phyloP scores from a whole-genome alignment of 2,329 filamentous ascomycete species.

The Penicillium palitans region DNA sequence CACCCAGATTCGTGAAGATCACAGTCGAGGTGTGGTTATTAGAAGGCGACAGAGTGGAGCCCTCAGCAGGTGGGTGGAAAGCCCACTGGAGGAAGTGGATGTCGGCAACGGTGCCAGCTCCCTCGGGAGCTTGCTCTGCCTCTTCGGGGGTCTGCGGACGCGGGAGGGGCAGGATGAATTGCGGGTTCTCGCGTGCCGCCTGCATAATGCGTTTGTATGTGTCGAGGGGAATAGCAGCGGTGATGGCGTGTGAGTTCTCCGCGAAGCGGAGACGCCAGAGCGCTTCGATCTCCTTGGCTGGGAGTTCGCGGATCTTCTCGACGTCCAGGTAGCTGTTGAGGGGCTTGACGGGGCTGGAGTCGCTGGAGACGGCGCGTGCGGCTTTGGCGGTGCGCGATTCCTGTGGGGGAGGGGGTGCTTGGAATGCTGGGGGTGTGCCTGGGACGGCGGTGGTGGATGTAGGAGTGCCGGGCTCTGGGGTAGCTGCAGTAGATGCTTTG shows the following conservation, averaged over 20 bases:
- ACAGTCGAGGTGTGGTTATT: slow-evolving; percentile 67
- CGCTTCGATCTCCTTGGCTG: slow-evolving; percentile 76
- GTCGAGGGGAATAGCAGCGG: slow-evolving; percentile 72
- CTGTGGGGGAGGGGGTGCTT: slow-evolving; percentile 40
- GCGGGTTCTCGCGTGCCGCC: slow-evolving; percentile 72
- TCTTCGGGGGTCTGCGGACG: slow-evolving; percentile 35
- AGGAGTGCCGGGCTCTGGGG: slow-evolving; percentile 44
- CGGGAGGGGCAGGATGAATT: slow-evolving; percentile 86
- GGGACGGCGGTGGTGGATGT: slow-evolving; percentile 28
- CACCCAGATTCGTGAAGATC: slow-evolving; percentile 89
- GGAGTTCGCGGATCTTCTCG: slow-evolving; percentile 70
- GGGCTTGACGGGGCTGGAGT: slow-evolving; percentile 60
- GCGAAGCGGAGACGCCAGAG: slow-evolving; percentile 91
- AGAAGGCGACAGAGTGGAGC: slow-evolving; percentile 38
- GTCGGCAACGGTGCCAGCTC: slow-evolving; percentile 59
- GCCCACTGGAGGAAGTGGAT: slow-evolving; percentile 98
- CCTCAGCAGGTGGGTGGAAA: slow-evolving; percentile 66
- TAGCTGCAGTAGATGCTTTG: slow-evolving; percentile 59
- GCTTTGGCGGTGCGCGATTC: slow-evolving; percentile 34
- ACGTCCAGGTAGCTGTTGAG: slow-evolving; percentile 74
- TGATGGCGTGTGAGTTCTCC: slow-evolving; percentile 70
- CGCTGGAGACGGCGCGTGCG: slow-evolving; percentile 48
- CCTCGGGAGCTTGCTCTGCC: slow-evolving; percentile 28
- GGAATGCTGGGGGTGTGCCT: slow-evolving; percentile 40
- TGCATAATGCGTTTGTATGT: slow-evolving; percentile 73